Evolutionary conservation across 1,284 basidiomycete species (phyloP).

Genomic region (Cystobasidium pallidum): DNA sequence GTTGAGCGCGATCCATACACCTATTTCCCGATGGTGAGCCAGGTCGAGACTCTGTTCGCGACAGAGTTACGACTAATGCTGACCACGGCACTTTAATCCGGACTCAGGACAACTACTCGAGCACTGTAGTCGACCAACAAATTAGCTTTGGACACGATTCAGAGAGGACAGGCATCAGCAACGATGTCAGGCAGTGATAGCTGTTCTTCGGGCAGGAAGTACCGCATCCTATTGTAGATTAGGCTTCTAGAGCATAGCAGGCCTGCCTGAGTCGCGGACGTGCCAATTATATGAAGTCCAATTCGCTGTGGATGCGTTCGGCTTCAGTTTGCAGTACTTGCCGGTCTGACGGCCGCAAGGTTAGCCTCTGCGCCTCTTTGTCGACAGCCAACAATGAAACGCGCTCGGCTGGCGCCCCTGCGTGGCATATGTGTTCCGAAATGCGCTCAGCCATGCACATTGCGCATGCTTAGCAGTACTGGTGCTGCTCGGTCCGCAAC

Average conservation of each 20-base stretch:
- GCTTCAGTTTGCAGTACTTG: too few species aligned
- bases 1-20: constrained; percentile 24
- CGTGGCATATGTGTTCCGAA: neutral
- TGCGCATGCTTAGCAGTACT: neutral
- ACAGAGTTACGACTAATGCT: neutral
- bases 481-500: neutral
- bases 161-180: constrained; percentile 29
- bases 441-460: neutral
- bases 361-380: neutral
- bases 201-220: neutral
- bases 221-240: constrained; percentile 18
- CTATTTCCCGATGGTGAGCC: constrained; percentile 42
- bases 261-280: neutral
- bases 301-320: neutral
- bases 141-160: constrained; percentile 29
- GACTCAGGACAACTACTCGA: constrained; percentile 36
- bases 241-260: neutral
- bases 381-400: neutral
- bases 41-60: neutral
- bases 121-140: constrained; percentile 29
- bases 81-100: neutral
- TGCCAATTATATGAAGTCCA: neutral
- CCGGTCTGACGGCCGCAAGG: too few species aligned
- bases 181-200: constrained; percentile 4
- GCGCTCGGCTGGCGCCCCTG: neutral